Conservation (phyloP, 1,284 basidiomycete species). For the Irpex sp. region DNA sequence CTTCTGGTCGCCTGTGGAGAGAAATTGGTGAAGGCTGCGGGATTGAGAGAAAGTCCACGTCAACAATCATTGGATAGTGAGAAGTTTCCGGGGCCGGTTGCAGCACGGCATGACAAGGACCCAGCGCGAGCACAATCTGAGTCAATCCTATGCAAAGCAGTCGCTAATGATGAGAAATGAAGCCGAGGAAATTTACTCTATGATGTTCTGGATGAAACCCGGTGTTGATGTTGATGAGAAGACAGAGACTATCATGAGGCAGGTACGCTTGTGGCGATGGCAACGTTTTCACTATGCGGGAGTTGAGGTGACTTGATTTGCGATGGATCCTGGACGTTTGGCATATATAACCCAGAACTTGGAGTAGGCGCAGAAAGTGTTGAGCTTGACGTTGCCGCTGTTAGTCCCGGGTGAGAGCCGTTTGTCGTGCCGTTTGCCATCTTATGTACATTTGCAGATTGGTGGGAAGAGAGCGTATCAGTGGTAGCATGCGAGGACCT, state of each 20-base stretch:
- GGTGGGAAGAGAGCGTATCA: slow-evolving; percentile 17
- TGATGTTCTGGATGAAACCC: not conserved
- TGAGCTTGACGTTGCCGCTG: slow-evolving; percentile 2
- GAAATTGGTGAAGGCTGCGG: not conserved
- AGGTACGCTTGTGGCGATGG: slow-evolving; percentile 48
- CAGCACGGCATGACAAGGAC: not conserved
- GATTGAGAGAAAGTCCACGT: not conserved
- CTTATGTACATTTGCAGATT: slow-evolving; percentile 17
- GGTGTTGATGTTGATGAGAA: not conserved
- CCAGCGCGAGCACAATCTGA: not conserved
- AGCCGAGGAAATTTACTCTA: slow-evolving; percentile 2
- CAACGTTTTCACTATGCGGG: slow-evolving; percentile 60
- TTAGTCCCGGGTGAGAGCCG: slow-evolving; percentile 7
- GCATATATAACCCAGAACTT: slow-evolving; percentile 32
- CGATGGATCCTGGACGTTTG: slow-evolving; percentile 38
- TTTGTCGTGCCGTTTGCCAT: slow-evolving; percentile 20
- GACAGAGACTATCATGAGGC: slow-evolving; percentile 35
- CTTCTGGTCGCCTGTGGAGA: not conserved
- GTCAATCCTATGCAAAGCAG: not conserved
- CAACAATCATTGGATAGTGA: not conserved
- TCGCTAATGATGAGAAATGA: not conserved
- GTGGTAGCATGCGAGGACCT: slow-evolving; percentile 31
- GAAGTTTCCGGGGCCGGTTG: not conserved
- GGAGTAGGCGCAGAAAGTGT: slow-evolving; percentile 15
- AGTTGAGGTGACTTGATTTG: slow-evolving; percentile 61